phyloP scores from a whole-genome alignment of 2,329 filamentous ascomycete species.

The Ascochyta fabae region DNA sequence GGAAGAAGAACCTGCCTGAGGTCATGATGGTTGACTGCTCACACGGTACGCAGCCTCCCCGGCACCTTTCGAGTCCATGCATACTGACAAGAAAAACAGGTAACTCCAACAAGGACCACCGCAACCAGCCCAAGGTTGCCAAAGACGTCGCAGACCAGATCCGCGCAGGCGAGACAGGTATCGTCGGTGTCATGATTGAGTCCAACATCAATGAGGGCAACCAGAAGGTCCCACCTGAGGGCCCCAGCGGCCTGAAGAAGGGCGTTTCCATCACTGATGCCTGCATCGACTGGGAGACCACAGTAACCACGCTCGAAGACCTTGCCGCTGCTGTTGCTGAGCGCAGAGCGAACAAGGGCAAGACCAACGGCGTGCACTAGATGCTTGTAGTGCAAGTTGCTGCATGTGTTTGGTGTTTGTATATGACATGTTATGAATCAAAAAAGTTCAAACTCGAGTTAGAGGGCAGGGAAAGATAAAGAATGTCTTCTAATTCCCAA shows the following conservation, averaged over 20 bases:
- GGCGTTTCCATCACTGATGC: conserved; percentile 95
- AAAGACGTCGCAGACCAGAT: conserved; percentile 83
- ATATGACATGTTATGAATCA: background rate
- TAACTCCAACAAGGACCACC: conserved; percentile 97
- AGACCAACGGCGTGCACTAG: conserved; percentile 37
- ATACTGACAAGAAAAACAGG: conserved; percentile 56
- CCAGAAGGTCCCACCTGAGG: conserved; percentile 82
- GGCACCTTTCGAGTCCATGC: too few relatives aligned
- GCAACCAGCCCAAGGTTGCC: conserved; percentile 95
- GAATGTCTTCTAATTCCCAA: background rate
- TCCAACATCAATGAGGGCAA: conserved; percentile 89
- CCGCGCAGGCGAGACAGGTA: conserved; percentile 81
- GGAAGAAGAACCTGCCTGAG: conserved; percentile 82
- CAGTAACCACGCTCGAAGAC: conserved; percentile 80
- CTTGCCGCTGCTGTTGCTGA: conserved; percentile 83
- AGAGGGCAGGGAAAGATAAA: background rate
- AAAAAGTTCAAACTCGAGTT: conserved; percentile 1
- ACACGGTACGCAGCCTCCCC: conserved; percentile 68
- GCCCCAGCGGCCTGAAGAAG: conserved; percentile 78
- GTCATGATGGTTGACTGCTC: conserved; percentile 99
- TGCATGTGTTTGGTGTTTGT: conserved; percentile 6
- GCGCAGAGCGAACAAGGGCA: conserved; percentile 63
- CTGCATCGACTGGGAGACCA: conserved; percentile 92
- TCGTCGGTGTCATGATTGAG: conserved; percentile 98
- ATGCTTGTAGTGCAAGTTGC: background rate